Base-by-base conservation (phyloP, 2,329 filamentous ascomycete genomes). In the Rutstroemia sp. region DNA sequence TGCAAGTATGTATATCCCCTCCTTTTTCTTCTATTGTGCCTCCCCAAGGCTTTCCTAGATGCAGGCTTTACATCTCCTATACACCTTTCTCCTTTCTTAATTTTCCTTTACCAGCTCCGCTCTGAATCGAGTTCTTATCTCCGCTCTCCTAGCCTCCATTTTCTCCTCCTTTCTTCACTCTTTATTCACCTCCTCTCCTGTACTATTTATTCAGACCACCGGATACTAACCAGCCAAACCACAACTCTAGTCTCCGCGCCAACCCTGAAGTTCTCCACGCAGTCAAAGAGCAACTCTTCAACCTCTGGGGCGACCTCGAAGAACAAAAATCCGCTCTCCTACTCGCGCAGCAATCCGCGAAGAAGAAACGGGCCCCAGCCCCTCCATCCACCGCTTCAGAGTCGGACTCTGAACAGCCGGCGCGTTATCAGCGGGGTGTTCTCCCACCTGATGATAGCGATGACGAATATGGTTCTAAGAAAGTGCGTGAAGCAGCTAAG, bases 261-360 rank as follows among this genome's bases (percentile, higher is more conserved):
- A 73, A 87, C 46, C 63, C 70, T 2, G 51, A 69, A 0, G 65
- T 72, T 1, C 72, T 94, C 1, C 68, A 64, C 3, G 60, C 69
- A 6, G 72, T 96, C 4, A 79, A 82, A 51, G 82, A 95, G 63
- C 84, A 80, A 63, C 75, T 96, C 55, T 92, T 86, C 67, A 73
- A 82, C 38, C 75, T 96, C 1, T 97, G 92, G 92, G 92, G 92
- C 1, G 82, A 96, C 59, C 75, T 96, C 1, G 84, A 92, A 67
- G 89, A 95, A 67, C 70, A 74, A 48, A 89, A 88, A 67, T 64
- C 65, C 2, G 68, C 63, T n/a, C 64, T 69, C 2, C 62, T 70
- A 19, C 58, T 16, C 19, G 52, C 56, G 27, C 44, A 46, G n/a
- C n/a, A 38, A 16, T 50, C 57, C 34, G 12, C 54, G 57, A 39